Evolutionary conservation across 257 asterid genomes (phyloP).

Genomic region (Nicotiana tomentosiformis): DNA sequence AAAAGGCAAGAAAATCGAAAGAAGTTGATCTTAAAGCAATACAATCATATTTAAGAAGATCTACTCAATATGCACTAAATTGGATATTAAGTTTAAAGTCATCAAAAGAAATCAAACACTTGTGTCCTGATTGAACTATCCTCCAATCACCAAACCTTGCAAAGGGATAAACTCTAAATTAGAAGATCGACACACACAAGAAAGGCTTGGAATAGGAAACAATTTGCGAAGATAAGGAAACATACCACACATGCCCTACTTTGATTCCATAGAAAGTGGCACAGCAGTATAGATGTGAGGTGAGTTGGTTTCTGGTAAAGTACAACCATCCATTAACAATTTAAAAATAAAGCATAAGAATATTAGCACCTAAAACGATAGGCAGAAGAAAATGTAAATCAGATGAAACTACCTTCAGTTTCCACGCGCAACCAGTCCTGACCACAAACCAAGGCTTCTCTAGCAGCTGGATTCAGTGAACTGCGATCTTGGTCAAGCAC

Average conservation of each 20-base stretch:
- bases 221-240: not conserved
- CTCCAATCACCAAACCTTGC: conserved; percentile 31
- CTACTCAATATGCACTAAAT: conserved; percentile 5
- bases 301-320: conserved; percentile 28
- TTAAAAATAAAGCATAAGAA: not conserved
- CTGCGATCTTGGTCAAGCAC: conserved; percentile 59
- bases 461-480: conserved; percentile 57
- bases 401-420: conserved; percentile 52
- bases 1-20: not conserved
- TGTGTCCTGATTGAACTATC: conserved; percentile 20
- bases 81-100: not conserved
- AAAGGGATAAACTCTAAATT: conserved; percentile 7
- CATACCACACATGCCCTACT: conserved; percentile 34
- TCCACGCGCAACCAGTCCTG: conserved; percentile 81
- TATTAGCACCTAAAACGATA: not conserved
- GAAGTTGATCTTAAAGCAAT: not conserved
- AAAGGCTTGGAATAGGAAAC: not conserved
- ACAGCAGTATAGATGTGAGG: conserved; percentile 37
- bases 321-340: not conserved
- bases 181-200: conserved; percentile 14
- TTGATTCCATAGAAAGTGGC: conserved; percentile 45
- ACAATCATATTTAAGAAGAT: not conserved
- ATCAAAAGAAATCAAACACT: not conserved
- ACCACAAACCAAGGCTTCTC: conserved; percentile 93
- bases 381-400: not conserved